These are phyloP conservation scores for Triticum monococcum DNA, from an alignment of 176 grass and related monocot species.

Conservation along the genomic window DNA sequence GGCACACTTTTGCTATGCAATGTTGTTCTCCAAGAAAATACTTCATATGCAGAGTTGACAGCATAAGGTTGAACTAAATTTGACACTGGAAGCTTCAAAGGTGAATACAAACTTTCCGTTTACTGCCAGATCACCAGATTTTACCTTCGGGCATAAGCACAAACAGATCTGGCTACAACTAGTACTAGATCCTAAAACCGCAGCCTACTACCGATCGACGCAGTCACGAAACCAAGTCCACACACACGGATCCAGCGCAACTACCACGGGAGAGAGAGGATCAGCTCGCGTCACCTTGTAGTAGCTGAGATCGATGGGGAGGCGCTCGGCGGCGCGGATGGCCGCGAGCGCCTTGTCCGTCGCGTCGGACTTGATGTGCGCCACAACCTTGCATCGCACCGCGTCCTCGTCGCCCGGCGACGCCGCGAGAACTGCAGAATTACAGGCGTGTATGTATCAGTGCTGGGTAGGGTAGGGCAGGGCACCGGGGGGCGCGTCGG, in stretches of 20 bases:
- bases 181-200: constrained; percentile 4
- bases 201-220: neutral
- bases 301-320: constrained; percentile 76
- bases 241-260: neutral
- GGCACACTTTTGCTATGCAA: neutral
- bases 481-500: neutral
- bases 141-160: neutral
- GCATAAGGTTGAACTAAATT: neutral
- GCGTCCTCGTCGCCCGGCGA: constrained; percentile 85
- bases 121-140: neutral
- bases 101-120: neutral
- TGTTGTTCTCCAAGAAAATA: neutral
- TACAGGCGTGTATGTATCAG: neutral
- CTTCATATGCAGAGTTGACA: too few species aligned
- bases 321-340: constrained; percentile 63
- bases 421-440: constrained; percentile 60
- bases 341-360: constrained; percentile 66
- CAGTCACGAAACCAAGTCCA: neutral
- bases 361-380: constrained; percentile 76
- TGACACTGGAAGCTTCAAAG: neutral
- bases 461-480: constrained; percentile 7
- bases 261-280: neutral
- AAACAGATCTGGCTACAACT: constrained; percentile 13
- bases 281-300: constrained; percentile 42
- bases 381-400: constrained; percentile 88